These are phyloP conservation scores for Miscanthus lutarioriparius DNA, from an alignment of 176 grass and related monocot genomes.

Conservation along the genomic window DNA sequence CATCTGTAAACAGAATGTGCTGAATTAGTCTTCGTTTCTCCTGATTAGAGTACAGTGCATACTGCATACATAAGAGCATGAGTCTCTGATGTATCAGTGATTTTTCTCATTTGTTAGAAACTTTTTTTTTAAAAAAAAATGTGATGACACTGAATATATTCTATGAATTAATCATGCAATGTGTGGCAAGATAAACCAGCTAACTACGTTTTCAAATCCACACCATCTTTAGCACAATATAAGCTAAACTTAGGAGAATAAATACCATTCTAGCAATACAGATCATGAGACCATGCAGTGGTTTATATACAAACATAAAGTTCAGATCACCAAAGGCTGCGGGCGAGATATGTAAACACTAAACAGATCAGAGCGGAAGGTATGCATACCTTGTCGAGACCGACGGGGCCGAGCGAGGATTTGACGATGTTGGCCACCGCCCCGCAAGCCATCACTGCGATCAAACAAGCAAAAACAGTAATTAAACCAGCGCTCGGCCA, in stretches of 20 bases:
- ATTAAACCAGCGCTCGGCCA: not conserved
- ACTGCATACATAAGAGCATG: not conserved
- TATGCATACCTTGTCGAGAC: slow-evolving; percentile 76
- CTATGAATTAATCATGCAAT: not conserved
- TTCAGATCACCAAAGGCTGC: not conserved
- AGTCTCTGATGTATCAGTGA: not conserved
- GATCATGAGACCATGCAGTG: not conserved
- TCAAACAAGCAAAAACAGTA: not conserved
- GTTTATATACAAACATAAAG: slow-evolving; percentile 16
- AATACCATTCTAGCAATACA: not conserved
- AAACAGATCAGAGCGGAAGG: slow-evolving; percentile 4
- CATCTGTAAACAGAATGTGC: slow-evolving; percentile 51
- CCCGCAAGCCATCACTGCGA: slow-evolving; percentile 81
- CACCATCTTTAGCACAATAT: not conserved
- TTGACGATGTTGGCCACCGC: slow-evolving; percentile 93
- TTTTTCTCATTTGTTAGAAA: not conserved
- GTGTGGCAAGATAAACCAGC: not conserved
- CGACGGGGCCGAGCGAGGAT: slow-evolving; percentile 84
- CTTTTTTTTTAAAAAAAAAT: not conserved
- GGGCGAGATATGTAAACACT: not conserved
- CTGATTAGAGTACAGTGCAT: not conserved
- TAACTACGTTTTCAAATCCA: not conserved
- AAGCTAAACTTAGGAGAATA: not conserved
- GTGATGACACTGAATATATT: not conserved
- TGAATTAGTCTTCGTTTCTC: slow-evolving; percentile 14